Evolutionary conservation across 495 filamentous ascomycete genomes (phyloP).

Genomic region (Talaromyces borbonicus): DNA sequence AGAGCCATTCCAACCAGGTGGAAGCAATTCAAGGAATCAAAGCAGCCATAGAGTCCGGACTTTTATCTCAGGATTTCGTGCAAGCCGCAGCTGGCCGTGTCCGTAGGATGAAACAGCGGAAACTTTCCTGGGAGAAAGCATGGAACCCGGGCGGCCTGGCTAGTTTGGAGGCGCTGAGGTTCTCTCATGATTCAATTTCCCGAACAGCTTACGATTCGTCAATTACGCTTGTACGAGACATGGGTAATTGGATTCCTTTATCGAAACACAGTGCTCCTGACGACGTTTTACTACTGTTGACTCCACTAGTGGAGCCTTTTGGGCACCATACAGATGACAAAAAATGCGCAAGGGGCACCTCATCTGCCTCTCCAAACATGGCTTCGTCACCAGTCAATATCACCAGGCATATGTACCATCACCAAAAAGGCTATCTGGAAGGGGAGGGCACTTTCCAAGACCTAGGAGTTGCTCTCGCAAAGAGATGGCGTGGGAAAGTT

Average conservation of each 20-base stretch:
- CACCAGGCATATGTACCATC: background rate
- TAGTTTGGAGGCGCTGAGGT: background rate
- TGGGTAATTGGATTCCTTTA: constrained; percentile 2
- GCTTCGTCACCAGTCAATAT: background rate
- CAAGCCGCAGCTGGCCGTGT: background rate
- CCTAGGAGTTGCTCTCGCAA: constrained; percentile 3
- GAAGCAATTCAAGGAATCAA: constrained; percentile 6
- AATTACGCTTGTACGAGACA: constrained; percentile 1
- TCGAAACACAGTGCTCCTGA: background rate
- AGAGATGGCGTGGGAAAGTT: constrained; percentile 7
- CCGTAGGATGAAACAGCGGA: constrained; percentile 3
- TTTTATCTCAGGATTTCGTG: background rate
- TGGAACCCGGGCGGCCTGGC: constrained; percentile 5
- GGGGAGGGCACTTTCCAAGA: constrained; percentile 3
- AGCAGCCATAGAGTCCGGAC: background rate
- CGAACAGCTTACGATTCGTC: constrained; percentile 1
- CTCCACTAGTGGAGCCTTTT: constrained; percentile 6
- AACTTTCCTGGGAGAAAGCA: constrained; percentile 1
- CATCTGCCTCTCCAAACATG: background rate
- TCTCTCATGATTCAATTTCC: background rate
- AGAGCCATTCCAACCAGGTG: constrained; percentile 5
- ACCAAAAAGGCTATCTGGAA: background rate
- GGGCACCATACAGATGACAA: background rate
- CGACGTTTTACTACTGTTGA: constrained; percentile 4
- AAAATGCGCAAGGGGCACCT: background rate